These are phyloP conservation scores for Cladosporium colombiae DNA, from an alignment of 2,329 filamentous ascomycete genomes.

Conservation along the genomic window DNA sequence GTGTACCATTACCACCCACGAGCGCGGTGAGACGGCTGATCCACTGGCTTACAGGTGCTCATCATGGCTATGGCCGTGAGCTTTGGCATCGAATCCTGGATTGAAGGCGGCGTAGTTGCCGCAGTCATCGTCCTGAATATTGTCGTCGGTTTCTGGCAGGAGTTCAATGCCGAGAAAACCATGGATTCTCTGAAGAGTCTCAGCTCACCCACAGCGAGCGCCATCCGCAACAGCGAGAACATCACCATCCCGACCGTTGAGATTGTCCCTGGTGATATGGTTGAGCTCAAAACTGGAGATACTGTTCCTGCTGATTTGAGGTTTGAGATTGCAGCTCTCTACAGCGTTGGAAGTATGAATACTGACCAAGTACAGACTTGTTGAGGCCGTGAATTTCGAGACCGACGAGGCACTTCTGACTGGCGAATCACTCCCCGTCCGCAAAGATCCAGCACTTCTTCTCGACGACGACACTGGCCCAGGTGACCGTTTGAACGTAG, in stretches of 20 bases:
- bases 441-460: conserved; percentile 60
- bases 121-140: conserved; percentile 50
- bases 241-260: conserved; percentile 44
- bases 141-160: conserved; percentile 49
- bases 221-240: conserved; percentile 48
- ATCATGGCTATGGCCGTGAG: conserved; percentile 52
- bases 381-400: conserved; percentile 62
- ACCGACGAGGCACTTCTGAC: conserved; percentile 72
- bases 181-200: conserved; percentile 52
- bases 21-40: conserved; percentile 19
- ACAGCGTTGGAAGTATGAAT: neutral
- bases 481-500: conserved; percentile 70
- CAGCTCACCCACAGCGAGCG: conserved; percentile 49
- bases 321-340: conserved; percentile 53
- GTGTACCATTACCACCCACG: conserved; percentile 15
- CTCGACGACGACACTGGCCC: conserved; percentile 58
- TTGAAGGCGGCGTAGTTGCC: conserved; percentile 50
- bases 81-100: conserved; percentile 50
- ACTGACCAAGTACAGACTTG: conserved; percentile 31
- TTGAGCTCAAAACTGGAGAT: conserved; percentile 50
- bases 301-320: conserved; percentile 55
- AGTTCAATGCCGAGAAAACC: conserved; percentile 51
- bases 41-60: conserved; percentile 41
- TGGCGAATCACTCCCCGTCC: conserved; percentile 71
- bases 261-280: conserved; percentile 51